These are phyloP conservation scores for Verticillium klebahnii DNA, from an alignment of 2,329 filamentous ascomycete species.

Conservation along the genomic window DNA sequence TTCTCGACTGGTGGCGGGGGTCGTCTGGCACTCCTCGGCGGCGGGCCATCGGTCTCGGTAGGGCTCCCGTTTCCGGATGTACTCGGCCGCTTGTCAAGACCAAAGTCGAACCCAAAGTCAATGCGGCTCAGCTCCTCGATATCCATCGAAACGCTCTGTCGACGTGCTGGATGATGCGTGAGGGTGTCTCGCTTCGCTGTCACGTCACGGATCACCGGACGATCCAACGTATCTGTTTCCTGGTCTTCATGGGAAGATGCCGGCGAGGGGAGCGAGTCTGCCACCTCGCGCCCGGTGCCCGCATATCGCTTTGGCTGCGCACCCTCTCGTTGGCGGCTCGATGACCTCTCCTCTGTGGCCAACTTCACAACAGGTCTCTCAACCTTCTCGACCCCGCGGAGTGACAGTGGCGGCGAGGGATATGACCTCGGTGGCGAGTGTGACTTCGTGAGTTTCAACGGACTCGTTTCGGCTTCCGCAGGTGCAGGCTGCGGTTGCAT, in stretches of 20 bases:
- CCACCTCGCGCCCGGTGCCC: constrained; percentile 33
- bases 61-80: background rate
- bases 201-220: constrained; percentile 43
- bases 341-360: background rate
- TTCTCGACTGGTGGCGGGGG: constrained; percentile 5
- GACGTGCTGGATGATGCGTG: constrained; percentile 37
- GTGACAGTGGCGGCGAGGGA: constrained; percentile 33
- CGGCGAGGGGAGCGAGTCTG: constrained; percentile 33
- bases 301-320: constrained; percentile 2
- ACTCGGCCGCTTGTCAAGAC: background rate
- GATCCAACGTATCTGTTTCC: constrained; percentile 32
- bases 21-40: constrained; percentile 10
- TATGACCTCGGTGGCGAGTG: constrained; percentile 16
- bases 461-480: background rate
- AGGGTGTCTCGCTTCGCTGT: constrained; percentile 47
- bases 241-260: constrained; percentile 12
- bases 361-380: background rate
- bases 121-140: constrained; percentile 28
- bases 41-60: background rate
- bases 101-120: constrained; percentile 3
- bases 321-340: background rate
- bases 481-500: background rate
- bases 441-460: background rate
- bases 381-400: constrained; percentile 21
- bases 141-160: constrained; percentile 44